Base-by-base conservation (phyloP, 2,329 filamentous ascomycete genomes). In the Aspergillus aculeatinus region DNA sequence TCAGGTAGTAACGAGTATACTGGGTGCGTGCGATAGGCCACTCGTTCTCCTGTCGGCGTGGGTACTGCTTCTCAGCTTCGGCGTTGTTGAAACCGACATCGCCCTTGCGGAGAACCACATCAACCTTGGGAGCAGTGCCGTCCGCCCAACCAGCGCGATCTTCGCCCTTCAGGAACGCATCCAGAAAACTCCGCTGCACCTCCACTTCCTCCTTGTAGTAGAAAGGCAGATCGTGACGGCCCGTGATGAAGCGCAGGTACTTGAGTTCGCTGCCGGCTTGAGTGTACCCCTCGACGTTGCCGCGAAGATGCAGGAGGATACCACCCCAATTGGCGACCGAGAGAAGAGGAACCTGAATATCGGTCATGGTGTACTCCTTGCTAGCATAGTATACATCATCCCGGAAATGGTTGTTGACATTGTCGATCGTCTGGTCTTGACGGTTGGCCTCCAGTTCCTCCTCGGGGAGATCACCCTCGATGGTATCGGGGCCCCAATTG, bases 291-390 rank as follows among this genome's bases (percentile, higher is more conserved):
- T 88, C 81, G 7, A 91, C 80, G 64, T 91, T 91, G 2, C 88
- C 88, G 7, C 88, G 80, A 5, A 90, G 79, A 65, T 91, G 88
- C 1, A 91, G 79, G 4, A 87, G 72, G 51, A 90, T 90, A 1
- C 87, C 87, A 11, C 87, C 88, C 87, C 87, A 90, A 70, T 90
- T 90, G 0, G 82, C 88, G 0, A 90, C 88, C 0, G 81, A 85
- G 0, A 90, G 80, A 0, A 90, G 67, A 0, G 88, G 88, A 51
- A 90, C 87, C 60, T 88, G 79, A 47, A 91, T 89, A 61, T 90
- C 86, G 16, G 77, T 81, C 70, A 89, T 78, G 51, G 84, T 77
- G 65, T 87, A 90, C 53, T 90, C 87, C 66, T 86, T 88, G 48
- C 81, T 85, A 0, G 85, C 81, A 60, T 89, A 89, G 72, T 89